These are phyloP conservation scores for Yarrowia sp. DNA, from an alignment of 805 yeast genomes.

Conservation along the genomic window DNA sequence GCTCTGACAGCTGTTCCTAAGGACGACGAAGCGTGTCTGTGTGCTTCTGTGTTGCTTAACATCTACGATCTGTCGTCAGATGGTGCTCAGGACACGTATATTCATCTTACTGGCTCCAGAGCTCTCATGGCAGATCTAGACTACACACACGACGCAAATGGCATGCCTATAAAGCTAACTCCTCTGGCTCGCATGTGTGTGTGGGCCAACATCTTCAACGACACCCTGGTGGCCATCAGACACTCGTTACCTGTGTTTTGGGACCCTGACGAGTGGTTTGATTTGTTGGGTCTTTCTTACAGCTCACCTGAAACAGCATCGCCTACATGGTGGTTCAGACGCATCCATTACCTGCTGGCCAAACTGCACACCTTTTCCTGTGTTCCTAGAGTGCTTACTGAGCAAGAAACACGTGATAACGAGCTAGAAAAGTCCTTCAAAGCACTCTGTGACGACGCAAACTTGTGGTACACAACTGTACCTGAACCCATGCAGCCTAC, in stretches of 20 bases:
- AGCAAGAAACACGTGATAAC: not conserved
- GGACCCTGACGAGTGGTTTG: conserved; percentile 23
- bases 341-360: conserved; percentile 4
- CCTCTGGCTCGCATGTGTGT: conserved; percentile 9
- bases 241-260: conserved; percentile 17
- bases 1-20: conserved; percentile 1
- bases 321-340: conserved; percentile 15
- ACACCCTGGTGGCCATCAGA: conserved; percentile 12
- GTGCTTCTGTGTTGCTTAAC: conserved; percentile 13
- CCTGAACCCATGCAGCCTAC: conserved; percentile 19
- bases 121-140: conserved; percentile 10
- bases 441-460: conserved; percentile 4
- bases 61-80: conserved; percentile 16
- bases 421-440: not conserved
- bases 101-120: conserved; percentile 2
- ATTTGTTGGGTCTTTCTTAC: not conserved
- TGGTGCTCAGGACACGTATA: conserved; percentile 15
- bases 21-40: conserved; percentile 21
- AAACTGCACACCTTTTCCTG: not conserved
- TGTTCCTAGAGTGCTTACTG: not conserved
- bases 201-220: conserved; percentile 14
- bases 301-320: not conserved
- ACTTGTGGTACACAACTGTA: not conserved
- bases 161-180: not conserved
- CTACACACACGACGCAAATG: not conserved